These are phyloP conservation scores for Magnaporthales sp. DNA, from an alignment of 2,329 filamentous ascomycete species.

Conservation along the genomic window DNA sequence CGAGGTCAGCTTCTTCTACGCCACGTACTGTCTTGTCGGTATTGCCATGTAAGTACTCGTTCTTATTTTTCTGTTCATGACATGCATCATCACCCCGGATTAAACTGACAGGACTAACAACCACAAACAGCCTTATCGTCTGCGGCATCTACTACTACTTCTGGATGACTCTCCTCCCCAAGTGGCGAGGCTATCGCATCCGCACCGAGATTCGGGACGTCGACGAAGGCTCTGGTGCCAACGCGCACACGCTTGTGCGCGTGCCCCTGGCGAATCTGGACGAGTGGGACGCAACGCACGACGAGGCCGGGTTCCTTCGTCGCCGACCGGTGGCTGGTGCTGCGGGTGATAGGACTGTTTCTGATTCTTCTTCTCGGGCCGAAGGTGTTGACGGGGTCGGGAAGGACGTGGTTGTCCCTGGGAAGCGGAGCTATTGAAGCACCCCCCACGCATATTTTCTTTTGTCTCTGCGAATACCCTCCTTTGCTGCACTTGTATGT, in stretches of 20 bases:
- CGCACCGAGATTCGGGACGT: constrained; percentile 36
- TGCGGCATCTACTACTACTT: constrained; percentile 40
- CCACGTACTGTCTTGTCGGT: constrained; percentile 57
- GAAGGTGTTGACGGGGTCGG: background rate
- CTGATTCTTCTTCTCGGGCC: background rate
- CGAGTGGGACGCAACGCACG: constrained; percentile 32
- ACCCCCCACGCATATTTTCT: background rate
- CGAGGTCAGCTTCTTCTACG: constrained; percentile 67
- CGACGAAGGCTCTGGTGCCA: constrained; percentile 31
- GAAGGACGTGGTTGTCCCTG: background rate
- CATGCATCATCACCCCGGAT: no score
- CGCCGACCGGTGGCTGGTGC: background rate
- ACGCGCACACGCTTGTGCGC: constrained; percentile 37
- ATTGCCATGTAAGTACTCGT: constrained; percentile 49
- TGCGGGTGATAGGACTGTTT: background rate
- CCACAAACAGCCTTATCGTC: constrained; percentile 20
- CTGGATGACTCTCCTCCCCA: constrained; percentile 37
- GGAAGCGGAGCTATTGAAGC: background rate
- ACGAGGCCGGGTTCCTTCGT: constrained; percentile 7
- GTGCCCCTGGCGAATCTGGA: constrained; percentile 31
- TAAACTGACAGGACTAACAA: background rate
- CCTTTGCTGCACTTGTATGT: no score
- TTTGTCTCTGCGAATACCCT: background rate
- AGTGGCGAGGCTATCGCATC: constrained; percentile 31
- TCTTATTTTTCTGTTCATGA: background rate